phyloP scores from a whole-genome alignment of 306 rosid species.

The Astragalus membranaceus region DNA sequence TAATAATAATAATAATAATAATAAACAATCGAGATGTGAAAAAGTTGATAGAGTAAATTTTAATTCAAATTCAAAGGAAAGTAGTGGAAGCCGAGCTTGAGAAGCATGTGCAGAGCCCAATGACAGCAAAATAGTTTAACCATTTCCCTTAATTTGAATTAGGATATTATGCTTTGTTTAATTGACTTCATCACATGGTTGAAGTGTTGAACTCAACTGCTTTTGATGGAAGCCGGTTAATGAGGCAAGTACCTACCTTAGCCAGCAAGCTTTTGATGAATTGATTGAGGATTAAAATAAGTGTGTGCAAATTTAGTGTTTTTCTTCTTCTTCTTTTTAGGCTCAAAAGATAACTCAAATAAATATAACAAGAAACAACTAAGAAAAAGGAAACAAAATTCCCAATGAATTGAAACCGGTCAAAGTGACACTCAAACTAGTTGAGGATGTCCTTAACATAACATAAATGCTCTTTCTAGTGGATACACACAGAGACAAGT shows the following conservation, averaged over 20 bases:
- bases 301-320: background rate
- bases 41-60: too few relatives aligned
- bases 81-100: background rate
- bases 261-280: background rate
- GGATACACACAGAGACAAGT: constrained; percentile 20
- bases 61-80: background rate
- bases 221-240: background rate
- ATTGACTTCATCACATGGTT: background rate
- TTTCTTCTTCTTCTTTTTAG: background rate
- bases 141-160: background rate
- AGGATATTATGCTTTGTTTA: background rate
- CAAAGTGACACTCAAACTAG: constrained; percentile 11
- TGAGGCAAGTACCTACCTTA: background rate
- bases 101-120: background rate
- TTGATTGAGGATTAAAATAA: background rate
- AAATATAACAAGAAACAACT: background rate
- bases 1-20: too few relatives aligned
- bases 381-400: background rate
- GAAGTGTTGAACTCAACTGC: background rate
- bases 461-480: constrained; percentile 21
- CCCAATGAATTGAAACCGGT: constrained; percentile 11
- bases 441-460: background rate
- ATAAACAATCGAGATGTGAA: too few relatives aligned
- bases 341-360: background rate
- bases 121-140: background rate